A percentile compares a stretch with the other conserved stretches of the same genome.
Conservation (phyloP, 352 stramenopile species). For the Phytophthora ramorum region DNA sequence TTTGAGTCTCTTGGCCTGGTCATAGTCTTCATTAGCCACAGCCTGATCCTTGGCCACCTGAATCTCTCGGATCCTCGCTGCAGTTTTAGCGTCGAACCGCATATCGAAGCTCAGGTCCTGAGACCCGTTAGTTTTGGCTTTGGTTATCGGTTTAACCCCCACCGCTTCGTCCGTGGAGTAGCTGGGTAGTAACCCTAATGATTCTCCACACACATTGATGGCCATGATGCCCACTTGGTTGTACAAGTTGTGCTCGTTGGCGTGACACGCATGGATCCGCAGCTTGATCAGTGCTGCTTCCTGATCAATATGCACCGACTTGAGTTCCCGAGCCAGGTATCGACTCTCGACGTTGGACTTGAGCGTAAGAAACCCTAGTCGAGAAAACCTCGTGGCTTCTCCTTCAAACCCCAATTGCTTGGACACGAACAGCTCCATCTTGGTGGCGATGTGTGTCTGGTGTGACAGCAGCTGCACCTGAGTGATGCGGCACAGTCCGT, state of each 20-base stretch:
- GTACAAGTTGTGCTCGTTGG: slow-evolving; percentile 91
- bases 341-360: slow-evolving; percentile 87
- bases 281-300: slow-evolving; percentile 88
- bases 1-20: slow-evolving; percentile 87
- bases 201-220: slow-evolving; percentile 86
- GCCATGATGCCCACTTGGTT: slow-evolving; percentile 93
- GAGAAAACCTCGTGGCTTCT: slow-evolving; percentile 65
- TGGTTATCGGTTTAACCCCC: slow-evolving; percentile 31
- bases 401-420: slow-evolving; percentile 37
- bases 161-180: slow-evolving; percentile 55
- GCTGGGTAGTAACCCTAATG: slow-evolving; percentile 54
- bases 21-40: slow-evolving; percentile 91
- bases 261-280: slow-evolving; percentile 88
- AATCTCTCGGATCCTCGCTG: slow-evolving; percentile 89
- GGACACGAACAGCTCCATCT: slow-evolving; percentile 93
- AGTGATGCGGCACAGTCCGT: slow-evolving; percentile 71
- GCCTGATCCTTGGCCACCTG: slow-evolving; percentile 87
- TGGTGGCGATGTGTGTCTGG: slow-evolving; percentile 92
- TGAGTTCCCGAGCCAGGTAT: slow-evolving; percentile 92
- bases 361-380: slow-evolving; percentile 87
- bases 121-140: slow-evolving; percentile 11
- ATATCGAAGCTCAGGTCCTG: slow-evolving; percentile 85
- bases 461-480: slow-evolving; percentile 93
- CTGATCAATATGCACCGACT: slow-evolving; percentile 92
- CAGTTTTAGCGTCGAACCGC: slow-evolving; percentile 91